phyloP scores from a whole-genome alignment of 306 rosid species.

The Castanea sativa region DNA sequence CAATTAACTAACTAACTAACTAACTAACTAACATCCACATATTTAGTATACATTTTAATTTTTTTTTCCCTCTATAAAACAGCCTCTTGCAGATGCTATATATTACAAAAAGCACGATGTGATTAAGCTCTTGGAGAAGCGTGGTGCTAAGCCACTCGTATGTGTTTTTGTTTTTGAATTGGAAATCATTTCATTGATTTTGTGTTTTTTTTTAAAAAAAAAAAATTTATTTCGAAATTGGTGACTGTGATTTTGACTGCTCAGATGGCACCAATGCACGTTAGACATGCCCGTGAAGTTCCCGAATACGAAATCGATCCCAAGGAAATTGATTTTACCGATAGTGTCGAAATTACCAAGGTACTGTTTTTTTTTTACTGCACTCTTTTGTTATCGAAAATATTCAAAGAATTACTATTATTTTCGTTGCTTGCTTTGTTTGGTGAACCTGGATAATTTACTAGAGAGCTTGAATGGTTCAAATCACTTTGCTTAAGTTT shows the following conservation, averaged over 20 bases:
- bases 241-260: constrained; percentile 19
- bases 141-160: constrained; percentile 81
- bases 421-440: too few relatives aligned
- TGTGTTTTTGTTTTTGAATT: background rate
- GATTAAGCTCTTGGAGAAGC: constrained; percentile 76
- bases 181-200: background rate
- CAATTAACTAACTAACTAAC: too few relatives aligned
- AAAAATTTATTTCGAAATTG: background rate
- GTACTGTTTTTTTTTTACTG: constrained; percentile 23
- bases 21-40: too few relatives aligned
- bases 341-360: constrained; percentile 77
- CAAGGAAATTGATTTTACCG: constrained; percentile 80
- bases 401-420: too few relatives aligned
- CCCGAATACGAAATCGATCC: constrained; percentile 93
- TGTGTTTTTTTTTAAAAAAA: background rate
- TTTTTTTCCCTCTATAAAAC: background rate
- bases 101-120: constrained; percentile 68
- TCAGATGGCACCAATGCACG: constrained; percentile 90
- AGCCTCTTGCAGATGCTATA: constrained; percentile 93
- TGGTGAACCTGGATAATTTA: too few relatives aligned
- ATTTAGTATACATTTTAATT: too few relatives aligned
- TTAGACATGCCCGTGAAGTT: constrained; percentile 71
- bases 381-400: too few relatives aligned
- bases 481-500: too few relatives aligned
- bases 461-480: too few relatives aligned